Base-by-base conservation (phyloP, 2,329 filamentous ascomycete genomes). In the Pseudonectria foliicola region DNA sequence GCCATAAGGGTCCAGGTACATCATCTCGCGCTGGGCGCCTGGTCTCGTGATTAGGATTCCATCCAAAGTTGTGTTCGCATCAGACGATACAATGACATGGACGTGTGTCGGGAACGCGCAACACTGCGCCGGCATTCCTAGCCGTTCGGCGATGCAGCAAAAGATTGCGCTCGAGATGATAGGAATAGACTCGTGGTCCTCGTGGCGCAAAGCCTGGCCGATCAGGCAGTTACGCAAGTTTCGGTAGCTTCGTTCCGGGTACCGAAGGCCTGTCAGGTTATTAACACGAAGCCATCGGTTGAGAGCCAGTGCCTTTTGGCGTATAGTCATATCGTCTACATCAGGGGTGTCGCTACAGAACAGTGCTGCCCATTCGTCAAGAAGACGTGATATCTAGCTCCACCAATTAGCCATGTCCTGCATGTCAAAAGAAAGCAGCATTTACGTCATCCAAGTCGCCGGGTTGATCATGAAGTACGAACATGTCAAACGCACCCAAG, bases 91-190 rank as follows among this genome's bases (percentile, higher is more conserved):
- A 34, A 93, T 78, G 13, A 79, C 84, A 54, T 94, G 82, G 11
- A 95, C 85, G 54, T 95, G 88, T 44, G 78, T 84, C 4, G 90
- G 87, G 51, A 90, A 85, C 28, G 82, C 80, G 48, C 85, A 90
- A 35, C 85, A 87, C 24, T 78, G 76, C 1, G 89, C 86, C 47
- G 82, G 73, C 30, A 98, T 60, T 2, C 82, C 84, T 10, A 95
- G 56, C 25, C 83, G 73, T 35, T 75, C 71, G 1, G 87, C 89
- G 12, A 96, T 59, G 38, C 79, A 80, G 53, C 84, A 92, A 61
- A 82, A 98, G 43, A 96, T 94, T 40, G 82, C 82, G 36, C 82
- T 82, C 2, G 87, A 92, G 42, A 95, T 82, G 33, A 95, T 71
- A 2, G 90, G 92, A 7, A 95, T 70, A 2, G 88, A 90, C 18